Conservation (phyloP, 495 filamentous ascomycete species). For the Amphirosellinia nigrospora region DNA sequence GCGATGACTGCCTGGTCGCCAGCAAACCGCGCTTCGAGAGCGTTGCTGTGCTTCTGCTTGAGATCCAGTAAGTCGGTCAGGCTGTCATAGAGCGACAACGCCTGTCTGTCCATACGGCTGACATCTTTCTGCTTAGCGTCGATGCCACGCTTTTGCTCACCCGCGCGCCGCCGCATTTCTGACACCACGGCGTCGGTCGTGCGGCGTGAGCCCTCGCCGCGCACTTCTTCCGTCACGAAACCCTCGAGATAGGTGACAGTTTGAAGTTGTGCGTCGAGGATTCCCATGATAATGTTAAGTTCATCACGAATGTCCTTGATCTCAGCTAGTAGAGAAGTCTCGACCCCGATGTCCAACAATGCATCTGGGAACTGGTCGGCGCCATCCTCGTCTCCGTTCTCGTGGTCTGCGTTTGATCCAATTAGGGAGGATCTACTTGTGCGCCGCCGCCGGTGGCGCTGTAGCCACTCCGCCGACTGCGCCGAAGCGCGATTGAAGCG, state of each 20-base stretch:
- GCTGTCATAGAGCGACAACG: slow-evolving; percentile 65
- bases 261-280: slow-evolving; percentile 63
- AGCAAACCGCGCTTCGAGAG: slow-evolving; percentile 71
- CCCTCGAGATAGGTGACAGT: slow-evolving; percentile 62
- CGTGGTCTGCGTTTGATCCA: slow-evolving; percentile 19
- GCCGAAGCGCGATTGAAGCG: slow-evolving; percentile 67
- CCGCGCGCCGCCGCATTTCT: slow-evolving; percentile 64
- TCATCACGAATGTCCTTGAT: slow-evolving; percentile 77
- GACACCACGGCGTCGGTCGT: slow-evolving; percentile 43
- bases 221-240: slow-evolving; percentile 55
- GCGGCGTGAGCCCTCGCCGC: slow-evolving; percentile 55
- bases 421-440: slow-evolving; percentile 14
- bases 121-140: slow-evolving; percentile 69
- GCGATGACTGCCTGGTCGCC: slow-evolving; percentile 70
- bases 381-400: slow-evolving; percentile 33
- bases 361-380: slow-evolving; percentile 64
- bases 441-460: slow-evolving; percentile 60
- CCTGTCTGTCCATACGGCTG: slow-evolving; percentile 71
- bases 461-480: slow-evolving; percentile 66
- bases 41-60: slow-evolving; percentile 75
- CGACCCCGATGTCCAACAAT: slow-evolving; percentile 70
- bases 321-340: slow-evolving; percentile 69
- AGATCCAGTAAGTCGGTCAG: slow-evolving; percentile 68
- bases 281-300: slow-evolving; percentile 71
- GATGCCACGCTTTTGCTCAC: slow-evolving; percentile 66